A percentile compares a stretch with the other conserved stretches of the same genome.
Evolutionary conservation across 495 filamentous ascomycete species (phyloP).

Genomic region (Talaromyces proteolyticus): DNA sequence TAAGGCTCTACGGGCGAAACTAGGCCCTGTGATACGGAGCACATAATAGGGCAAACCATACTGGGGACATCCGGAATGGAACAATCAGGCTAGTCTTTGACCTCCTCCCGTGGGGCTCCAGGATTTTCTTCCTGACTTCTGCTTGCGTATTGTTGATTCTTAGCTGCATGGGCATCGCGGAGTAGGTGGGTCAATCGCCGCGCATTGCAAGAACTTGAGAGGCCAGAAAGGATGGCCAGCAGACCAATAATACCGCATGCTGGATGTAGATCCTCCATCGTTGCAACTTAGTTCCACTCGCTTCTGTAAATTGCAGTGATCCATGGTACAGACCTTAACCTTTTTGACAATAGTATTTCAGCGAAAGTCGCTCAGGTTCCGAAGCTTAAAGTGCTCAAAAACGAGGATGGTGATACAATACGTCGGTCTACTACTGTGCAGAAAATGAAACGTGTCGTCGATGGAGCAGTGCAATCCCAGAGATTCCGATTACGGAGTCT

Average conservation of each 20-base stretch:
- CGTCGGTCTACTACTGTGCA: too few relatives aligned
- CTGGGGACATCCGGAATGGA: neutral
- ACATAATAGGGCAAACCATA: neutral
- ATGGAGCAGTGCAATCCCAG: neutral
- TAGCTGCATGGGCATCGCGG: neutral
- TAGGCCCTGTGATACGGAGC: neutral
- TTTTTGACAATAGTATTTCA: neutral
- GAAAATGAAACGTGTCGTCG: neutral
- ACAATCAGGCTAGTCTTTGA: neutral
- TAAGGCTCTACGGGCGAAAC: too few relatives aligned
- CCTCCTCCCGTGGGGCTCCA: neutral
- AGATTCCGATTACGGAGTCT: neutral
- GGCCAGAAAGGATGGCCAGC: too few relatives aligned
- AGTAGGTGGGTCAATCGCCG: neutral
- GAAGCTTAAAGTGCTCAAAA: too few relatives aligned
- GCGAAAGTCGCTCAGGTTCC: neutral
- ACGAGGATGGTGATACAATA: too few relatives aligned
- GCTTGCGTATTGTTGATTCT: neutral
- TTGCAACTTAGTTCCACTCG: neutral
- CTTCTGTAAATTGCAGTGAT: too few relatives aligned
- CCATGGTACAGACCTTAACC: neutral
- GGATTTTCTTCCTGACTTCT: neutral
- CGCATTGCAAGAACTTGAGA: too few relatives aligned
- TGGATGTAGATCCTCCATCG: neutral
- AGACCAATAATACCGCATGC: neutral